Evolutionary conservation across 1,284 basidiomycete genomes (phyloP), one percentile per base, ranked within the genome.

Genomic region (Abortiporus biennis): DNA sequence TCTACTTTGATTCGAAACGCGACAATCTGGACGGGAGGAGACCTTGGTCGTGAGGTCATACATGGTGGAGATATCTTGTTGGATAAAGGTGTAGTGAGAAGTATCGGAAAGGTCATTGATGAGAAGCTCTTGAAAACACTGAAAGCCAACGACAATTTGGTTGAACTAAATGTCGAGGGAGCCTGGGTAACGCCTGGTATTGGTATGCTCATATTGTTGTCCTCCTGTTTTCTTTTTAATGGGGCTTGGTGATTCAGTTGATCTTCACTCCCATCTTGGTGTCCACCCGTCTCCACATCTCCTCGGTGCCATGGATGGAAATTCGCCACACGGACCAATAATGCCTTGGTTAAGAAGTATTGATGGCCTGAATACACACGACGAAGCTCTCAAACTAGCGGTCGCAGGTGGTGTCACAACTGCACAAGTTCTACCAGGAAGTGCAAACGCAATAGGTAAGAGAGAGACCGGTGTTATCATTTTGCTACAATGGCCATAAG

Each of bases 381-480:
- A 71, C 61, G 48, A 74, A 23, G 65, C 75, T 3, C 80, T 78
- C 58, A 61, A 50, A 2, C 62, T 78, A 6, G 71, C 76, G 3
- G 69, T 82, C 32, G 63, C 80, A 4, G 71, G 72, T 6, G 79
- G 78, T 4, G 73, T 89, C 15, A 88, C 86, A 0, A 82, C 84
- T 2, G 72, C 83, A 1, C 69, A 88, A 39, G 64, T 83, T 12
- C 64, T 82, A 1, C 80, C 79, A 0, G 79, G 80, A 1, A 74
- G 71, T 8, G 70, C 67, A 15, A 64, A 74, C 54, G 72, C 71
- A 5, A 16, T 31, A 32, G 38, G 38, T 31, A 32, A n/a, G n/a
- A n/a, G n/a, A n/a, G n/a, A n/a, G n/a, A n/a, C n/a, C 11, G 12
- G n/a, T n/a, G n/a, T n/a, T n/a, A n/a, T n/a, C n/a, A n/a, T n/a